Conservation (phyloP, 2,329 filamentous ascomycete genomes). For the Fusarium pseudonygamai region DNA sequence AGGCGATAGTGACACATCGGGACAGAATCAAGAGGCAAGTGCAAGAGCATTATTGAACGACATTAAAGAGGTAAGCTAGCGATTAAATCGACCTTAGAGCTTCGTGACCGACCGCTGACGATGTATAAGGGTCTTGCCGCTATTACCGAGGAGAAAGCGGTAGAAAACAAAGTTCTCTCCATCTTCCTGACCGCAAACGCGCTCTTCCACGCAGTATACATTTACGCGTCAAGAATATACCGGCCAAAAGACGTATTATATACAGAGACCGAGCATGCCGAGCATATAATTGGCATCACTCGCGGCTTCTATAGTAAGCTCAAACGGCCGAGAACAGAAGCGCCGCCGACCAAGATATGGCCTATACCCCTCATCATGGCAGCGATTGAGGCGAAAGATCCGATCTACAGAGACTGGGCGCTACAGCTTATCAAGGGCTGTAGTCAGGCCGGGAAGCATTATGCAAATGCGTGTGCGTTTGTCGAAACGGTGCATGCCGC, state of each 20-base stretch:
- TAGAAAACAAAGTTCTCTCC: background rate
- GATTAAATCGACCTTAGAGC: too few species aligned
- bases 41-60: background rate
- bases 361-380: background rate
- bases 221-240: background rate
- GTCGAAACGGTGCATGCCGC: background rate
- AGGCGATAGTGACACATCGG: too few species aligned
- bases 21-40: fast-evolving
- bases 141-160: background rate
- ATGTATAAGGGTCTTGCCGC: fast-evolving
- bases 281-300: background rate
- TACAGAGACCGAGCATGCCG: fast-evolving
- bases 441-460: background rate
- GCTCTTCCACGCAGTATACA: background rate
- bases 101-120: too few species aligned
- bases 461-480: background rate
- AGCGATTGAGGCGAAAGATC: background rate
- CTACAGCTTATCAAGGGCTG: background rate
- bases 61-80: too few species aligned
- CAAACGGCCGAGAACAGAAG: fast-evolving
- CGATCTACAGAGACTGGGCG: background rate
- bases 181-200: background rate
- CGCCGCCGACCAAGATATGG: background rate
- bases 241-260: fast-evolving
- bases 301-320: background rate